Evolutionary conservation across 176 grass and related monocot species (phyloP).

Genomic region (Oryza australiensis): DNA sequence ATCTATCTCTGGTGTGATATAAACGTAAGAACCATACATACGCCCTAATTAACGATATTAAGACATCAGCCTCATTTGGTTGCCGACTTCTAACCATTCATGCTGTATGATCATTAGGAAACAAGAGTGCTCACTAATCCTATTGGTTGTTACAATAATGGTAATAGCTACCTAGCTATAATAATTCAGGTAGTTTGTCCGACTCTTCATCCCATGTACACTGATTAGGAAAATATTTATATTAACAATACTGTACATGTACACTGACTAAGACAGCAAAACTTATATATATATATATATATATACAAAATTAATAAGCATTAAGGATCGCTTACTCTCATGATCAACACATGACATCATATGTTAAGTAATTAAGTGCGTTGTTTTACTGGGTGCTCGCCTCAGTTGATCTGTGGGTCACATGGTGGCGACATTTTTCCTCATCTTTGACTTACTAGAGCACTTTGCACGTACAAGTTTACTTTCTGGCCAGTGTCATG

Average conservation of each 20-base stretch:
- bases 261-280: conserved; percentile 3
- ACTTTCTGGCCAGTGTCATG: neutral
- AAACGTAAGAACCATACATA: too few species aligned
- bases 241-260: neutral
- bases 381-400: conserved; percentile 23
- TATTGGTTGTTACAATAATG: neutral
- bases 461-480: neutral
- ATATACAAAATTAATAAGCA: neutral
- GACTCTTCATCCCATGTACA: neutral
- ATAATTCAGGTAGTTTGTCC: neutral
- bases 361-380: conserved; percentile 11
- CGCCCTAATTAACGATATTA: neutral
- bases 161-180: neutral
- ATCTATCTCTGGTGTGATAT: neutral
- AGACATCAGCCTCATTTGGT: neutral
- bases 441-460: conserved; percentile 29
- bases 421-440: conserved; percentile 46
- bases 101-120: neutral
- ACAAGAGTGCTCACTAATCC: neutral
- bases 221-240: neutral
- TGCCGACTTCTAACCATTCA: neutral
- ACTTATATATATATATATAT: neutral
- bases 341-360: conserved; percentile 6
- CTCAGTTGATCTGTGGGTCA: conserved; percentile 21
- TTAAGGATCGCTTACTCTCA: conserved; percentile 21